Base-by-base conservation (phyloP, 176 grass and related monocot species). In the Hsuehochloa calcarea region DNA sequence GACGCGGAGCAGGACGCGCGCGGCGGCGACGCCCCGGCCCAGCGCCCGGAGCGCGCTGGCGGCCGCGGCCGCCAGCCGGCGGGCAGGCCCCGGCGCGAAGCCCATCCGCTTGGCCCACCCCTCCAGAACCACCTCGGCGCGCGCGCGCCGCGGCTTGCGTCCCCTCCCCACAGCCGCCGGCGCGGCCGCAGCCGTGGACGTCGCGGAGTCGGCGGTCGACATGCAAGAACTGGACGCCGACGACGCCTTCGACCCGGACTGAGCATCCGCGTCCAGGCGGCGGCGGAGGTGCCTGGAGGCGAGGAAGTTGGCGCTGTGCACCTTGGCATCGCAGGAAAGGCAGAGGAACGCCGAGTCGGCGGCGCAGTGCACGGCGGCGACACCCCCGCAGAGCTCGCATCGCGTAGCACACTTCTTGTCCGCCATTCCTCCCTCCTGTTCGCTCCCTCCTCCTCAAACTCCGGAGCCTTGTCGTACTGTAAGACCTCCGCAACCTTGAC, bases 221-320 rank as follows among this genome's bases (percentile, higher is more conserved):
- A 91, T 52, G 77, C 91, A 90, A 7, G 91, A 91, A 22, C 75
- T 79, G 43, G 90, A 86, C 23, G 75, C 71, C 31, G 63, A 12
- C 4, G 82, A 83, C 38, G 79, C 71, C 40, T 63, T 16, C 4
- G 85, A 83, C 38, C 65, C 52, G 10, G 63, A 80, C 49, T 34
- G 47, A 40, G 19, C 8, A 8, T 70, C 40, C 5, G 7, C 62
- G 8, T 7, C 79, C 9, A 73, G 20, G 51, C 85, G 89, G 59
- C 87, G 90, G 9, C 95, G 87, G 16, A 77, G 52, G 87, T 97
- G 95, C 59, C 95, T 81, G 1, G 93, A 90, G 14, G 94, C 93
- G 37, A 98, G 95, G 79, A 98, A 98, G 83, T 96, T 98, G 26
- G 96, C 96, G 55, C 91, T 90, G 83, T 96, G 96, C 22, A 98